Evolutionary conservation across 2,329 filamentous ascomycete genomes (phyloP).

Genomic region (Stromatinia cepivora): DNA sequence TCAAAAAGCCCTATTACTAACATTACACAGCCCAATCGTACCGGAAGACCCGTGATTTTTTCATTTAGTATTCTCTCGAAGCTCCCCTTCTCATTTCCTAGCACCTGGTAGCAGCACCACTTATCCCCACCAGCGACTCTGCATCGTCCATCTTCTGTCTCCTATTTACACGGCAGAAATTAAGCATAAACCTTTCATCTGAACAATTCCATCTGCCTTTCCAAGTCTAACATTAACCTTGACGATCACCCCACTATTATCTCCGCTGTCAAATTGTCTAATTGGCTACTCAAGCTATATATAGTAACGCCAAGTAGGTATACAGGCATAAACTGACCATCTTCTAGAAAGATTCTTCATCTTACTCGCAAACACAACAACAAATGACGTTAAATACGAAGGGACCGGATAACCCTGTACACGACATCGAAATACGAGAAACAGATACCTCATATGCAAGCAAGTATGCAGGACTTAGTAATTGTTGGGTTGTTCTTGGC

Average conservation of each 20-base stretch:
- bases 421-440: constrained; percentile 16
- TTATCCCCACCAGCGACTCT: neutral
- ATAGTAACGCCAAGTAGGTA: constrained; percentile 11
- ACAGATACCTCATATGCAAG: neutral
- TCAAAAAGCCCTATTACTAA: neutral
- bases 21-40: constrained; percentile 6
- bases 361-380: neutral
- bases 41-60: constrained; percentile 2
- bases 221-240: constrained; percentile 6
- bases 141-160: neutral
- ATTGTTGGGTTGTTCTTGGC: constrained; percentile 9
- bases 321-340: constrained; percentile 11
- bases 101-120: neutral
- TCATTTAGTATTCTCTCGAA: neutral
- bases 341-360: constrained; percentile 15
- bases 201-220: neutral
- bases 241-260: constrained; percentile 5
- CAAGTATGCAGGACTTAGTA: neutral
- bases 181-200: constrained; percentile 17
- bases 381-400: constrained; percentile 15
- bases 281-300: neutral
- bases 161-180: constrained; percentile 4
- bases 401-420: constrained; percentile 1
- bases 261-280: neutral
- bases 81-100: neutral